Evolutionary conservation across 176 grass and related monocot genomes (phyloP).

Genomic region (Triticum turgidum): DNA sequence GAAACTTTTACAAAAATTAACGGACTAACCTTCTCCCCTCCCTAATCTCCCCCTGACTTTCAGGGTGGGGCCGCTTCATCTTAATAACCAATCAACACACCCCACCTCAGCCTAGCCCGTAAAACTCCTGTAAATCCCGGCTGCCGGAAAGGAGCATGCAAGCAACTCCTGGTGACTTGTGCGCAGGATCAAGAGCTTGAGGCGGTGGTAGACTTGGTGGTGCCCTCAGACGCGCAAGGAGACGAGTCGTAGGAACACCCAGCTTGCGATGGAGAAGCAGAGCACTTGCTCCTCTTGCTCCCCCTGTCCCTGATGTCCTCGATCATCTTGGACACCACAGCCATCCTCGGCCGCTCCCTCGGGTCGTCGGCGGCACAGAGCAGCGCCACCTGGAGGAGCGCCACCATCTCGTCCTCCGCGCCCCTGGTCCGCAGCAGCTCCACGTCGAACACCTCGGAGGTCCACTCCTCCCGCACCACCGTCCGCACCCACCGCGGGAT

Average conservation of each 20-base stretch:
- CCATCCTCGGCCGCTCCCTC: constrained; percentile 66
- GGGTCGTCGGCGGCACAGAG: constrained; percentile 63
- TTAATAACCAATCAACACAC: too few relatives aligned
- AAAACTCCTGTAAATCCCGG: too few relatives aligned
- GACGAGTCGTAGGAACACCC: constrained; percentile 57
- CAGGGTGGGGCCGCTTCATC: too few relatives aligned
- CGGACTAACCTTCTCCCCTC: too few relatives aligned
- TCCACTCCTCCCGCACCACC: constrained; percentile 61
- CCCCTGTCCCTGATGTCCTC: constrained; percentile 87
- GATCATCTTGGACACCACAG: constrained; percentile 87
- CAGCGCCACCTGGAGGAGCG: constrained; percentile 83
- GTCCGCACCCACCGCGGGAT: constrained; percentile 61
- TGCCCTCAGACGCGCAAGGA: constrained; percentile 59
- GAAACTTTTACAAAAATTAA: too few relatives aligned
- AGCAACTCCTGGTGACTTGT: neutral
- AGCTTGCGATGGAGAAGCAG: constrained; percentile 56
- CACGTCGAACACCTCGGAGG: constrained; percentile 78
- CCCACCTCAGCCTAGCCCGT: too few relatives aligned
- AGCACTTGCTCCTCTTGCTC: constrained; percentile 59
- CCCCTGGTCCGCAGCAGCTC: constrained; percentile 63
- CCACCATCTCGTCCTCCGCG: constrained; percentile 86
- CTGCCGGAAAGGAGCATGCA: too few relatives aligned
- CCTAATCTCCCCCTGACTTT: too few relatives aligned
- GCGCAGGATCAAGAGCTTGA: constrained; percentile 42
- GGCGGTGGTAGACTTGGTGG: constrained; percentile 41